phyloP scores from a whole-genome alignment of 108 stramenopile species.

The Discostella stelligeroides region DNA sequence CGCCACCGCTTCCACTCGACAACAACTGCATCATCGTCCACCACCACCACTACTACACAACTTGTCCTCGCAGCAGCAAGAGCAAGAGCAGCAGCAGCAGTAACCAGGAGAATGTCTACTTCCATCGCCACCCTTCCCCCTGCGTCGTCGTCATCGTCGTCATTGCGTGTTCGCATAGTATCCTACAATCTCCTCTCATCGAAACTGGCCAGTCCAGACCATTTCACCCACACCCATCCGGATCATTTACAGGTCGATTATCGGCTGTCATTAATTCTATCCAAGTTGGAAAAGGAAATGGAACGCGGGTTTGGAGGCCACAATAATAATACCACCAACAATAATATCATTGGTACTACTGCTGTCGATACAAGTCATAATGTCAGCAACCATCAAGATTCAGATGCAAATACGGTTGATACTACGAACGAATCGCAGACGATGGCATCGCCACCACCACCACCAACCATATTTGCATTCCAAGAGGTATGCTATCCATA shows the following conservation, averaged over 20 bases:
- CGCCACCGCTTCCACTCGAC: too few relatives aligned
- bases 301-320: slow-evolving; percentile 17
- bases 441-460: too few relatives aligned
- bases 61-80: not conserved
- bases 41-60: too few relatives aligned
- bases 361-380: too few relatives aligned
- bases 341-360: too few relatives aligned
- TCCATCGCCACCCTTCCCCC: not conserved
- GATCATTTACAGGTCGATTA: slow-evolving; percentile 65
- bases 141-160: slow-evolving; percentile 2
- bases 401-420: too few relatives aligned
- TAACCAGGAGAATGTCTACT: not conserved
- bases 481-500: slow-evolving; percentile 87
- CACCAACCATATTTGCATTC: slow-evolving; percentile 69
- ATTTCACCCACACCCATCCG: slow-evolving; percentile 72
- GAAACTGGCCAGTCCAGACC: slow-evolving; percentile 66
- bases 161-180: slow-evolving; percentile 60
- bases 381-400: too few relatives aligned
- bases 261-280: slow-evolving; percentile 66
- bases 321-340: slow-evolving; percentile 3
- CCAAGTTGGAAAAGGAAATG: slow-evolving; percentile 82
- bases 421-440: too few relatives aligned
- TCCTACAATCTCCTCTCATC: slow-evolving; percentile 92
- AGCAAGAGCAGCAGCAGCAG: too few relatives aligned
- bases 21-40: not conserved